These are phyloP conservation scores for Erodium texanum DNA, from an alignment of 441 rosid genomes.

Conservation along the genomic window DNA sequence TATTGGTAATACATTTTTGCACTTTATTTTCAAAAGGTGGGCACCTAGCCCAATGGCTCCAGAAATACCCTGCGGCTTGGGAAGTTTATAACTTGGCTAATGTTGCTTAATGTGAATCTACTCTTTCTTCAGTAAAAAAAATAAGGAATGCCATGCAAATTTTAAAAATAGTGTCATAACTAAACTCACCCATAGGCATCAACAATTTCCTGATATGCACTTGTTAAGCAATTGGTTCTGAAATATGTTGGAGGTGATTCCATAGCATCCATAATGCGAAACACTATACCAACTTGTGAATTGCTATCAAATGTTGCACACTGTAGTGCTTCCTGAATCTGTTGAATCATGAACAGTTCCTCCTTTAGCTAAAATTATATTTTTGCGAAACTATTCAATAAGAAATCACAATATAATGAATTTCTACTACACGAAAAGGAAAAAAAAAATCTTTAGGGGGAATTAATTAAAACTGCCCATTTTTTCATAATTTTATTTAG, in stretches of 20 bases:
- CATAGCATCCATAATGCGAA: slow-evolving; percentile 51
- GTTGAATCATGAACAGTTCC: slow-evolving; percentile 2
- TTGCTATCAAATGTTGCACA: slow-evolving; percentile 60
- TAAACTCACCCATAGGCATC: slow-evolving; percentile 74
- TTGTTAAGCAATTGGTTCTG: slow-evolving; percentile 51
- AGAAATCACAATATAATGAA: background rate
- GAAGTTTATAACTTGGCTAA: background rate
- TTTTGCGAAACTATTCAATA: background rate
- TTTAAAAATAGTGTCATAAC: background rate
- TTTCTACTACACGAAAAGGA: background rate
- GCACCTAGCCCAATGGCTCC: background rate
- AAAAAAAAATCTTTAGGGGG: background rate
- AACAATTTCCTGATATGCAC: slow-evolving; percentile 77
- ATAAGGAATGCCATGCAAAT: slow-evolving; percentile 1
- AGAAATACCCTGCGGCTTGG: background rate
- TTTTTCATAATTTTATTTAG: too few relatives aligned
- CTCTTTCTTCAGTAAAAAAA: slow-evolving; percentile 1
- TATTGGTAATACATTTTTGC: background rate
- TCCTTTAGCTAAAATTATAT: slow-evolving; percentile 1
- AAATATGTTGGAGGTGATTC: slow-evolving; percentile 73
- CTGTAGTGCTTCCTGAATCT: slow-evolving; percentile 67
- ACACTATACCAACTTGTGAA: slow-evolving; percentile 64
- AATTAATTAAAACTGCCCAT: too few relatives aligned
- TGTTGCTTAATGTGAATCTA: background rate
- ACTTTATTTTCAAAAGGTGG: background rate